These are phyloP conservation scores for Vigna reflexopilosa DNA, from an alignment of 306 rosid genomes.

Conservation along the genomic window DNA sequence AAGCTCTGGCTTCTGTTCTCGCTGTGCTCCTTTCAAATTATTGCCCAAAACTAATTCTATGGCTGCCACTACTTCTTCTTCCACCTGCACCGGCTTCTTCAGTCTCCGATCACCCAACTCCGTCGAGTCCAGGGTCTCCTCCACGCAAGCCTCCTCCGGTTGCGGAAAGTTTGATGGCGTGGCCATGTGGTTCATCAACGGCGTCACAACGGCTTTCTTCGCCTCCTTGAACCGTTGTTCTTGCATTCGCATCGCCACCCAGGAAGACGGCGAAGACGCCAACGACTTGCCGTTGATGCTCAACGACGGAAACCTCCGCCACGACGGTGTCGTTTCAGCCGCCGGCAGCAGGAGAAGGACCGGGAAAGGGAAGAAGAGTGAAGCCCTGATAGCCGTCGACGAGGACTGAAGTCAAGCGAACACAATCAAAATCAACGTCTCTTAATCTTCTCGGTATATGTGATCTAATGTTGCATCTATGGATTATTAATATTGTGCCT, in stretches of 20 bases:
- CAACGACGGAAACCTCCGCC: constrained; percentile 70
- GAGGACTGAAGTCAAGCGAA: constrained; percentile 17
- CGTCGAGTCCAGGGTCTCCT: constrained; percentile 41
- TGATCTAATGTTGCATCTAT: constrained; percentile 19
- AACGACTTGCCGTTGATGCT: constrained; percentile 74
- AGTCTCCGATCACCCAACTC: constrained; percentile 60
- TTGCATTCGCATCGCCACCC: constrained; percentile 78
- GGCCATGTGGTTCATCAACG: constrained; percentile 78
- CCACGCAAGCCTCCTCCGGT: constrained; percentile 46
- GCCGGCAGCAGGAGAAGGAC: constrained; percentile 58
- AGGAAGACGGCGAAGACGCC: constrained; percentile 62
- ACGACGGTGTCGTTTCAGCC: constrained; percentile 11
- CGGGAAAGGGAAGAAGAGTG: constrained; percentile 60
- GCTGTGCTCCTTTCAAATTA: constrained; percentile 8
- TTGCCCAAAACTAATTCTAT: constrained; percentile 29
- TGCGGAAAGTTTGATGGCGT: constrained; percentile 74
- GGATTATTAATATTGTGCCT: constrained; percentile 1
- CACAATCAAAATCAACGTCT: background rate
- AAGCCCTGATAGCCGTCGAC: constrained; percentile 10
- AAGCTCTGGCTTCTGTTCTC: constrained; percentile 19
- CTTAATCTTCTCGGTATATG: constrained; percentile 52
- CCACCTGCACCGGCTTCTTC: constrained; percentile 60
- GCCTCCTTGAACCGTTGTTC: constrained; percentile 76
- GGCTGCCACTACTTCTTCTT: constrained; percentile 71
- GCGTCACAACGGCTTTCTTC: constrained; percentile 69